These are phyloP conservation scores for Diaporthe amygdali DNA, from an alignment of 2,329 filamentous ascomycete species.

Conservation along the genomic window DNA sequence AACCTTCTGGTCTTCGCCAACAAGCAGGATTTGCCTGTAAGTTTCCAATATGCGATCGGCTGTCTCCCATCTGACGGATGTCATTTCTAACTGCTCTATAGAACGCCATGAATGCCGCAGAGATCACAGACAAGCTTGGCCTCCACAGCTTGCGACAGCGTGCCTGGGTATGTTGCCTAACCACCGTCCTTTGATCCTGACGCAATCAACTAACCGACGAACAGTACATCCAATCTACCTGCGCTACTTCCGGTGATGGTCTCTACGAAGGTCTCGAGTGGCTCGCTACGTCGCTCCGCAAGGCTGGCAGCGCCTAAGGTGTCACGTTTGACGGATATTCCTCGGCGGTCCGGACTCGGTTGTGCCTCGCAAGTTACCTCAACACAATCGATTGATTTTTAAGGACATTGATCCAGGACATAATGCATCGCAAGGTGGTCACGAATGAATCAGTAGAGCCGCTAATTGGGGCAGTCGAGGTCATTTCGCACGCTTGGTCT, in stretches of 20 bases:
- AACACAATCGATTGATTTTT: conserved; percentile 58
- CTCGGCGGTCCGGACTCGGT: conserved; percentile 56
- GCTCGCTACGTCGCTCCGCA: conserved; percentile 83
- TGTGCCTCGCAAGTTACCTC: conserved; percentile 61
- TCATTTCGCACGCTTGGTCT: conserved; percentile 33
- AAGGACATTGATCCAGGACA: conserved; percentile 45
- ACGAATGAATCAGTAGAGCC: conserved; percentile 29
- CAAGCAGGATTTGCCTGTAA: conserved; percentile 98
- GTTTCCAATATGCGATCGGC: conserved; percentile 37
- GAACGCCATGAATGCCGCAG: conserved; percentile 99
- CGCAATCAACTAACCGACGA: conserved; percentile 20
- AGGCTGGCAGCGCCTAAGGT: conserved; percentile 66
- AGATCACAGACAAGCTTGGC: conserved; percentile 99
- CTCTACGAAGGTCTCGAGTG: conserved; percentile 98
- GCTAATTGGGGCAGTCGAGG: conserved; percentile 32
- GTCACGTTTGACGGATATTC: conserved; percentile 38
- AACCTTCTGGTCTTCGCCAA: conserved; percentile 98
- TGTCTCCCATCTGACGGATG: not conserved
- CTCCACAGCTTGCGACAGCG: conserved; percentile 99
- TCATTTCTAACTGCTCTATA: conserved; percentile 46
- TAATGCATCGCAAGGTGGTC: conserved; percentile 38
- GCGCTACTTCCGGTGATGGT: conserved; percentile 98
- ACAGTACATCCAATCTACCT: conserved; percentile 99
- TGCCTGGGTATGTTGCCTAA: conserved; percentile 81
- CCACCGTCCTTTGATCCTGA: not conserved